Evolutionary conservation across 2,329 filamentous ascomycete species (phyloP), one percentile per base, ranked within the genome.

Genomic region (Aspergillus amoenus): DNA sequence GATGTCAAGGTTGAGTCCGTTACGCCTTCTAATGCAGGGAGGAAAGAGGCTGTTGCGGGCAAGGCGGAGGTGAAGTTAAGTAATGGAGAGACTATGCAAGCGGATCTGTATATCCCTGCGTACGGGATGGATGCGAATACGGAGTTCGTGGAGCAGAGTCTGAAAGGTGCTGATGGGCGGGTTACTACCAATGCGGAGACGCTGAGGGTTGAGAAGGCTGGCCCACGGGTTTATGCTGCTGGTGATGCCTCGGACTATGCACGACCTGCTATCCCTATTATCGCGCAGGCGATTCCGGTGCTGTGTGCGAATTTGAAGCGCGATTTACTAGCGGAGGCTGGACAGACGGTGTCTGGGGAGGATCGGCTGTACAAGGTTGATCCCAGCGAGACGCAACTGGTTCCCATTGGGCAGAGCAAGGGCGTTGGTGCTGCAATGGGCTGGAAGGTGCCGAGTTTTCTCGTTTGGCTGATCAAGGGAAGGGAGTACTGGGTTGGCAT

Each of bases 401-500:
- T 82, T 18, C 78, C 78, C 0, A 76, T 82, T 46, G 80, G 80
- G 2, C 41, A 17, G 58, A 75, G 70, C 37, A 77, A 75, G 48
- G 80, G 77, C 0, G 77, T 82, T 8, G 80, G 79, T 1, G 73
- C 74, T 0, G 71, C 67, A 0, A 77, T 78, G 67, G 79, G 80
- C 0, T 79, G 64, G 30, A 65, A 64, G 40, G 3, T 82, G 22
- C 79, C 79, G 0, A 76, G 79, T 48, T 77, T 75, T 24, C 15
- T 79, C 42, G 75, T 82, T 0, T 82, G 79, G 78, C 47, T 78
- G 64, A 73, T 82, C 50, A 82, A 83, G 63, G 79, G 81, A 1
- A 67, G 79, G 17, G 78, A 82, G 59, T 81, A 81, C 59, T 84
- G 79, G 78, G 54, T 83, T 27, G 80, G 79, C 77, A 81, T 78